Conservation (phyloP, 768 basidiomycete genomes). For the Auricularia auricula-judae region DNA sequence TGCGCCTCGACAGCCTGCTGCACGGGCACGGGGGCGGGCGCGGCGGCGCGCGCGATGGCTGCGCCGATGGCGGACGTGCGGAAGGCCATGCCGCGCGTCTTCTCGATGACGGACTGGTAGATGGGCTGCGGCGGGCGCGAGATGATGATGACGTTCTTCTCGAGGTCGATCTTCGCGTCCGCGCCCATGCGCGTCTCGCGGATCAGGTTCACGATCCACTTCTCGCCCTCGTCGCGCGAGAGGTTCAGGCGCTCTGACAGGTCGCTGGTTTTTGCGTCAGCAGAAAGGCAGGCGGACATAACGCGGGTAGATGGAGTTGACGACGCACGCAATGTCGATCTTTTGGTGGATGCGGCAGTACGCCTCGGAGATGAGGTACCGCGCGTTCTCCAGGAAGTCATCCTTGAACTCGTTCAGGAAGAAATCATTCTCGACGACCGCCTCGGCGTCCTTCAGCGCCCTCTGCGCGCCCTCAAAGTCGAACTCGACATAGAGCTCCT, state of each 20-base stretch:
- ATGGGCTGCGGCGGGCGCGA: slow-evolving; percentile 80
- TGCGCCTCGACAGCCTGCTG: neutral
- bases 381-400: slow-evolving; percentile 92
- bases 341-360: slow-evolving; percentile 95
- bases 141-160: slow-evolving; percentile 98
- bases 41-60: slow-evolving; percentile 38
- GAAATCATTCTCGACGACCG: slow-evolving; percentile 83
- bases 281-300: too few relatives aligned
- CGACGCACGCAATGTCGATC: slow-evolving; percentile 76
- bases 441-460: slow-evolving; percentile 65
- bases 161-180: slow-evolving; percentile 95
- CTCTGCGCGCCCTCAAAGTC: slow-evolving; percentile 93
- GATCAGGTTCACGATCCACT: slow-evolving; percentile 99
- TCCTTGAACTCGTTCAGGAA: slow-evolving; percentile 86
- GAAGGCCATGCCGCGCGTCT: slow-evolving; percentile 83
- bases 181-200: slow-evolving; percentile 94
- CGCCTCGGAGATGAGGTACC: slow-evolving; percentile 92
- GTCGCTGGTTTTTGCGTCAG: slow-evolving; percentile 64
- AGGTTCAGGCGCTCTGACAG: slow-evolving; percentile 89
- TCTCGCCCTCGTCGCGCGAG: slow-evolving; percentile 91
- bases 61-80: slow-evolving; percentile 84
- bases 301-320: too few relatives aligned
- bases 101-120: slow-evolving; percentile 91
- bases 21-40: neutral
- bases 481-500: slow-evolving; percentile 89